Evolutionary conservation across 2,329 filamentous ascomycete genomes (phyloP), one percentile per base, ranked within the genome.

Genomic region (Helotiales sp.): DNA sequence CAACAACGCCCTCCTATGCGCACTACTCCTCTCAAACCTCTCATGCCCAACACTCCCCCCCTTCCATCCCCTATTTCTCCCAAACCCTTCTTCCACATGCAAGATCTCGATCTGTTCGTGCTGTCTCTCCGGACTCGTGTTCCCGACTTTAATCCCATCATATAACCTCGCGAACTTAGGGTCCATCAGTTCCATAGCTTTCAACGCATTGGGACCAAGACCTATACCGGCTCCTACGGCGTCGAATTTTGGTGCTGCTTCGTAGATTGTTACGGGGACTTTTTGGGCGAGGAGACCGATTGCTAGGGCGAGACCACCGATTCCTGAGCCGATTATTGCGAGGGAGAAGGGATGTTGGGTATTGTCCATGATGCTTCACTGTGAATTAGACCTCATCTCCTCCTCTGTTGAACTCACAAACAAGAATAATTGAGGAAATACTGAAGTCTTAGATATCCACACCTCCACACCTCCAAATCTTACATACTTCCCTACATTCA

Each of bases 51-150:
- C 70, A 10, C 69, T 67, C 8, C 70, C 74, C 2, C 73, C 70
- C 22, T 64, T 71, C 72, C 74, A 67, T 7, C 70, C 73, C 1
- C 72, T 70, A 22, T 64, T 70, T 71, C 73, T 66, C n/a, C 74
- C 75, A 31, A 78, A 69, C 1, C 73, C 74, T n/a, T 73, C 68
- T 54, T 76, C 69, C 12, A 74, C 70, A 29, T 72, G 70, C 53
- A 77, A 64, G 1, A 72, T 76, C 40, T 77, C 75, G 56, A 77
- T 74, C 57, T 76, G 70, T 40, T 74, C 70, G 53, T 79, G 68
- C 51, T 71, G 65, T 17, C 73, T 72, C 29, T 73, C 69, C 2
- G 70, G 66, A 22, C 61, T 70, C 55, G 73, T 68, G 55, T 79
- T 78, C 9, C 68, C 71, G 7, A 73, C 73, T 44, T 72, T 72